These are phyloP conservation scores for Aspergillus incahuasiensis DNA, from an alignment of 495 filamentous ascomycete genomes.

Conservation along the genomic window DNA sequence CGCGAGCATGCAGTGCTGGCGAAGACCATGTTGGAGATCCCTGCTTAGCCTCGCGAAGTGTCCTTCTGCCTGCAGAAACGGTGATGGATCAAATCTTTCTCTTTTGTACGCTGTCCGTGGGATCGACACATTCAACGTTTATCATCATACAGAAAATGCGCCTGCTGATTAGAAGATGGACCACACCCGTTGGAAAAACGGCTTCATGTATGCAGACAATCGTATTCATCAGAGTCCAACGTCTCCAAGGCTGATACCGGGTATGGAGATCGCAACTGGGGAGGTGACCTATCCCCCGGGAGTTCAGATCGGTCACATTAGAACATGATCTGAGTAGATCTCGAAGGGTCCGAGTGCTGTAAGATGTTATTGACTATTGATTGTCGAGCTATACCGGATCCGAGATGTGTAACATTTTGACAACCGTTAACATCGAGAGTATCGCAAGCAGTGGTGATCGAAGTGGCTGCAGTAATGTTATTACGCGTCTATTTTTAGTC, in stretches of 20 bases:
- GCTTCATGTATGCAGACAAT: neutral
- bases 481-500: neutral
- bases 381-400: neutral
- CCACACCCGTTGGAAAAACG: neutral
- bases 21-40: neutral
- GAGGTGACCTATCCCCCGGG: neutral
- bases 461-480: neutral
- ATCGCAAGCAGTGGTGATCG: neutral
- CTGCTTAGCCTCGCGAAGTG: neutral
- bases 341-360: neutral
- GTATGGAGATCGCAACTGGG: neutral
- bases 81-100: neutral
- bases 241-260: neutral
- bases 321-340: neutral
- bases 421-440: neutral
- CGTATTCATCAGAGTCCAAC: neutral
- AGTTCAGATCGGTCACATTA: slow-evolving; percentile 2
- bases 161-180: neutral
- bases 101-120: neutral
- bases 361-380: neutral
- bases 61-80: neutral
- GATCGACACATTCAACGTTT: neutral
- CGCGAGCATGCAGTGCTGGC: neutral
- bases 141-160: neutral
- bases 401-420: neutral